Evolutionary conservation across 768 basidiomycete species (phyloP), one percentile per base, ranked within the genome.

Genomic region (Xerocomellus amylosporus): DNA sequence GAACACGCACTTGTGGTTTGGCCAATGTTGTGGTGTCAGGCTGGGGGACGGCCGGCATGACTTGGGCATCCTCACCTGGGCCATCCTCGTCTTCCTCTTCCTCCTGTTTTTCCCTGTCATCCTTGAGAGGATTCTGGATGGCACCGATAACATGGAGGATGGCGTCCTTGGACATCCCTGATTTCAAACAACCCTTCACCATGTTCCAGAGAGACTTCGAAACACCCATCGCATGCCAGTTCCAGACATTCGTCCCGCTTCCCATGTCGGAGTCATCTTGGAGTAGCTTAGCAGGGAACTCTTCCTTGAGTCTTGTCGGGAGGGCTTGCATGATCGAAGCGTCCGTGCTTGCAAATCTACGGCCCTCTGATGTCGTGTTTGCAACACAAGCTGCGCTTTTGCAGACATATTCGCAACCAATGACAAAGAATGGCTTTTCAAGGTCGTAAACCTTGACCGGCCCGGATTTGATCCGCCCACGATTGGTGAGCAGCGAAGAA

Each of bases 391-490:
- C 40, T 1, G 70, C 39, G 28, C 77, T 83, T 46, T 77, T 77
- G 65, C 90, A 92, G 5, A 77, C 75, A 55, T 92, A 92, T 65
- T 88, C 86, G 64, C 88, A 89, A n/a, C 87, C 90, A 34, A 92
- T 88, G 67, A 92, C 79, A 65, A 87, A 91, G 72, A 91, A 92
- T 3, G 88, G 87, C 55, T 82, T 83, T 58, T 85, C 83, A 46
- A 92, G 80, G 61, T 92, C 89, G 66, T 90, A 88, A 5, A 90
- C 79, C 62, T 88, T 90, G 64, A 90, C 73, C 0, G 90, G 90
- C 0, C 89, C 88, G 0, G 80, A 79, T 56, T 77, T 80, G 69
- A 91, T 90, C 39, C 86, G 81, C 3, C 90, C 90, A 33, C 79
- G 79, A 69, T 91, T 88, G 33, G 66, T 59, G 37, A 92, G 78